phyloP scores from a whole-genome alignment of 352 stramenopile genomes.

The Globisporangium parvum region DNA sequence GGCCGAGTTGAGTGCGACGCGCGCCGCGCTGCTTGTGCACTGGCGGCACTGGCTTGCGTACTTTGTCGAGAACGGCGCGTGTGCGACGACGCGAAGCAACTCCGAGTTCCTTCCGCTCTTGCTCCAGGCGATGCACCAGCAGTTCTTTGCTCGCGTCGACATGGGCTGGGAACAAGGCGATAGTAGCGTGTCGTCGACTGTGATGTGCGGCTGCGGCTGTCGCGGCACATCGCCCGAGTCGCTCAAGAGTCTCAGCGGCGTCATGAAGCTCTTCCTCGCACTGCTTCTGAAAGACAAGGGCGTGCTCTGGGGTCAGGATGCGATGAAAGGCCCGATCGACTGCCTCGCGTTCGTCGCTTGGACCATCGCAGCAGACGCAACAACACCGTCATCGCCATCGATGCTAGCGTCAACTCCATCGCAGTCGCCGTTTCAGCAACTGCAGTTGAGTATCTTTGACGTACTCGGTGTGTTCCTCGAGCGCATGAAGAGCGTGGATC shows the following conservation, averaged over 20 bases:
- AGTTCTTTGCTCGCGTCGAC: background rate
- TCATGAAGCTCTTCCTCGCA: slow-evolving; percentile 11
- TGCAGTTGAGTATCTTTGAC: slow-evolving; percentile 11
- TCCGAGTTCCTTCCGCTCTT: slow-evolving; percentile 7
- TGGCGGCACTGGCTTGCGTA: slow-evolving; percentile 16
- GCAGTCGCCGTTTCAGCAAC: background rate
- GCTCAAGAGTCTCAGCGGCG: slow-evolving; percentile 8
- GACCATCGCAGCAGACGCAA: slow-evolving; percentile 2
- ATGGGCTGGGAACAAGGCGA: background rate
- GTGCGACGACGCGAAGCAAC: slow-evolving; percentile 3
- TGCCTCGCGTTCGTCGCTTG: slow-evolving; percentile 10
- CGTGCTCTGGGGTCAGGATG: slow-evolving; percentile 14
- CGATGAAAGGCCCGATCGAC: slow-evolving; percentile 12
- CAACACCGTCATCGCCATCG: background rate
- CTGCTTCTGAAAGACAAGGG: slow-evolving; percentile 12
- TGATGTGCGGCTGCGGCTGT: slow-evolving; percentile 10
- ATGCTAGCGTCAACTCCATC: background rate
- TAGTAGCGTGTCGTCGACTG: background rate
- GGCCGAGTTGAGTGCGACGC: slow-evolving; percentile 5
- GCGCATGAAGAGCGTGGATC: slow-evolving; percentile 13
- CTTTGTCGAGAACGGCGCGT: slow-evolving; percentile 15
- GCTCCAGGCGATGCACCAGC: slow-evolving; percentile 10
- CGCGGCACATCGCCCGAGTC: slow-evolving; percentile 2
- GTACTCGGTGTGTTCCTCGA: slow-evolving; percentile 8
- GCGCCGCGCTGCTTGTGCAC: slow-evolving; percentile 11